These are phyloP conservation scores for Baorangia bicolor DNA, from an alignment of 768 basidiomycete genomes.

Conservation along the genomic window DNA sequence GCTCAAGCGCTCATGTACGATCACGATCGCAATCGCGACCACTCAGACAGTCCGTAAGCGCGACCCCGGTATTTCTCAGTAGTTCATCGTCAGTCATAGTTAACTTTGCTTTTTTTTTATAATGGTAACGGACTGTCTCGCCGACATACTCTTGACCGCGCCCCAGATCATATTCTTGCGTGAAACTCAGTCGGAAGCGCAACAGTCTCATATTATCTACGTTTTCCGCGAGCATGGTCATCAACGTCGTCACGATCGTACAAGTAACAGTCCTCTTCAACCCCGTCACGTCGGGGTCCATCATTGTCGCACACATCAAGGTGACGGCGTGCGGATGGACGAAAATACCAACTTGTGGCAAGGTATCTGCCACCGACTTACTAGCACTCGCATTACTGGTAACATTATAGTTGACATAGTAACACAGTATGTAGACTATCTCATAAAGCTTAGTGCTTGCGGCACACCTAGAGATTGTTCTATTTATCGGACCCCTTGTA, in stretches of 20 bases:
- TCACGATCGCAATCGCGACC: neutral
- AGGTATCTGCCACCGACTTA: too few species aligned
- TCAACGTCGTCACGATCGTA: constrained; percentile 12
- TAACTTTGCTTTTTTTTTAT: neutral
- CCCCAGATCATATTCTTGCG: constrained; percentile 6
- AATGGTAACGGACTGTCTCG: constrained; percentile 10
- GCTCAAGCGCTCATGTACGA: constrained; percentile 1
- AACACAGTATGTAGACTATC: too few species aligned
- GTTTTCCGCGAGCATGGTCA: constrained; percentile 17
- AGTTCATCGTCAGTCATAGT: neutral
- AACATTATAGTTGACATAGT: too few species aligned
- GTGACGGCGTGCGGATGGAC: too few species aligned
- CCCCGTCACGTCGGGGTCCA: neutral
- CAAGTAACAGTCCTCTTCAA: constrained; percentile 9
- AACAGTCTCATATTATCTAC: constrained; percentile 6
- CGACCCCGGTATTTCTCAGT: neutral
- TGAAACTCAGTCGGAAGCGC: constrained; percentile 1
- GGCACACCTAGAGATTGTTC: too few species aligned
- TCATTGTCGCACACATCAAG: constrained; percentile 15
- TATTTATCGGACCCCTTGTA: too few species aligned
- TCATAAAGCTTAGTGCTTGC: too few species aligned
- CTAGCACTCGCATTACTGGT: too few species aligned
- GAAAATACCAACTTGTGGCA: too few species aligned
- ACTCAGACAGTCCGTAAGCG: constrained; percentile 14
- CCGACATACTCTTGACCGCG: constrained; percentile 5